Evolutionary conservation across 2,329 filamentous ascomycete genomes (phyloP), one percentile per base, ranked within the genome.

Genomic region (Ophiocordyceps camponoti-rufipedis): DNA sequence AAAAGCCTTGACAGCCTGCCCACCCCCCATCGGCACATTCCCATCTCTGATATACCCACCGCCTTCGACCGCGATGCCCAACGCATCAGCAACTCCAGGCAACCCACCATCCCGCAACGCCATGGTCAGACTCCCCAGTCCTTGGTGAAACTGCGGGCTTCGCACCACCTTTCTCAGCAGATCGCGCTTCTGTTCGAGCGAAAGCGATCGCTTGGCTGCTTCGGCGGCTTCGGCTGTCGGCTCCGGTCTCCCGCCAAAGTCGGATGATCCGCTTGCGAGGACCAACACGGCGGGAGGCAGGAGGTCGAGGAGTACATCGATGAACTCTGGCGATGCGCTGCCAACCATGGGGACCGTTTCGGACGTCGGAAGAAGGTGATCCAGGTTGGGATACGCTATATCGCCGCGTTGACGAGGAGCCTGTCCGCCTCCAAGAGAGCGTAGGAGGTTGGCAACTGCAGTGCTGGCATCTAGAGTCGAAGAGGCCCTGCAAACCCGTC

Each of bases 101-200:
- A 98, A 64, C 0, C 89, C 91, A 12, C 91, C 91, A 54, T 96
- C 89, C 47, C 87, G 73, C 46, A 98, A 68, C 12, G 91, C 91
- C 62, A 87, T 78, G 0, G 87, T 94, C 53, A 98, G 66, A 58
- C 83, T 91, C 1, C 78, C 76, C 38, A 95, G 65, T 52, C 85
- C 89, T 61, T 96, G 91, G 49, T 78, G 76, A 56, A 98, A 87
- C 58, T 98, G 91, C 16, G 91, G 89, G 52, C 85, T 93, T 51
- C 85, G 77, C 13, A 96, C 66, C 8, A 96, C 87, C 57, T 80
- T 82, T 59, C 79, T 80, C 41, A 98, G 63, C 12, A 96, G 74
- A 19, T 73, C 70, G 56, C 82, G 85, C 69, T 96, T 96, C 58
- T 91, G 80, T 3, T 72, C 71, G 8, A 80, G 60, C 45, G 75